A percentile compares a stretch with the other conserved stretches of the same genome.
Conservation (phyloP, 2,329 filamentous ascomycete species). For the Aulographum hederae region DNA sequence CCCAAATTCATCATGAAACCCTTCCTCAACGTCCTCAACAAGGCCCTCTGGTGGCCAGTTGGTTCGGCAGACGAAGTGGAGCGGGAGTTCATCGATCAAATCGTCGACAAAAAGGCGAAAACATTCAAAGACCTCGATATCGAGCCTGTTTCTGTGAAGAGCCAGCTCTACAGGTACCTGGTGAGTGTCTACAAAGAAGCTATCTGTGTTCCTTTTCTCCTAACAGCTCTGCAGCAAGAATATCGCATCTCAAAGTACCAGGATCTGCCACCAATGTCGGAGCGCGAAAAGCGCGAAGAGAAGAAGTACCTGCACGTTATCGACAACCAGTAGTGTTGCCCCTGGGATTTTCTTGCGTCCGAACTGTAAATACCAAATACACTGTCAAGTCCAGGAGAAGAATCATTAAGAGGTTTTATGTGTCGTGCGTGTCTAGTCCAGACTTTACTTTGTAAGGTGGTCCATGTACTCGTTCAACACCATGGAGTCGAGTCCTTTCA, state of each 20-base stretch:
- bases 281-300: conserved; percentile 86
- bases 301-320: conserved; percentile 93
- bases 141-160: conserved; percentile 67
- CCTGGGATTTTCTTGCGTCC: too few species aligned
- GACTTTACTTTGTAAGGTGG: too few species aligned
- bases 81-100: conserved; percentile 81
- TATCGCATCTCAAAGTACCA: conserved; percentile 81
- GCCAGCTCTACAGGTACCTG: conserved; percentile 85
- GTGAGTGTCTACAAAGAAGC: conserved; percentile 38
- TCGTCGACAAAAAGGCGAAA: conserved; percentile 79
- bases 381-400: too few species aligned
- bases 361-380: too few species aligned
- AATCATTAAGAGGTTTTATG: too few species aligned
- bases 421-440: too few species aligned
- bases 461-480: too few species aligned
- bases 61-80: conserved; percentile 73
- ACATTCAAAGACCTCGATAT: conserved; percentile 91
- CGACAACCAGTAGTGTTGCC: conserved; percentile 62
- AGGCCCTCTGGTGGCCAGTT: conserved; percentile 73
- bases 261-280: conserved; percentile 84
- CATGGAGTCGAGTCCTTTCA: too few species aligned
- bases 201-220: conserved; percentile 7
- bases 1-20: conserved; percentile 69
- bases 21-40: conserved; percentile 56
- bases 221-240: conserved; percentile 47